These are phyloP conservation scores for Vanrija sp. DNA, from an alignment of 1,284 basidiomycete species.

Conservation along the genomic window DNA sequence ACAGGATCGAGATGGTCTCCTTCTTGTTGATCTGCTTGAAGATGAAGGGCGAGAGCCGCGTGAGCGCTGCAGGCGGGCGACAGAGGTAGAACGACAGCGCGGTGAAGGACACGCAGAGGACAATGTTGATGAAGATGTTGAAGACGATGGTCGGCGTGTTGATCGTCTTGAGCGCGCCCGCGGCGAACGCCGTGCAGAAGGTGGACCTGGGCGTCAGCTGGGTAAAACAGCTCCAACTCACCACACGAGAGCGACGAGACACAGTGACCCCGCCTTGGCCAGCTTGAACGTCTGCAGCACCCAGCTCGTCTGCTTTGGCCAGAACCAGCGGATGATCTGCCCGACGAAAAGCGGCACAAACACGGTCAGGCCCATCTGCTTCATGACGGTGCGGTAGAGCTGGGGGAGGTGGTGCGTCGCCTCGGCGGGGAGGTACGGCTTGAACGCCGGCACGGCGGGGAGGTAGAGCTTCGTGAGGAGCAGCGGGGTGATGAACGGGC, in stretches of 20 bases:
- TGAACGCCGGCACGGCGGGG: slow-evolving; percentile 8
- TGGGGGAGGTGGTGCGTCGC: slow-evolving; percentile 22
- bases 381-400: slow-evolving; percentile 33
- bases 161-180: slow-evolving; percentile 30
- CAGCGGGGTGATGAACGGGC: slow-evolving; percentile 26
- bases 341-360: slow-evolving; percentile 39
- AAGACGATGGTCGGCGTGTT: slow-evolving; percentile 33
- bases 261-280: slow-evolving; percentile 33
- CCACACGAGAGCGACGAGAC: slow-evolving; percentile 40
- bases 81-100: slow-evolving; percentile 28
- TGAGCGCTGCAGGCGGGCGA: slow-evolving; percentile 16
- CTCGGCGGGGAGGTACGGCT: slow-evolving; percentile 9
- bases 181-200: slow-evolving; percentile 42
- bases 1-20: slow-evolving; percentile 22
- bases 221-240: not conserved
- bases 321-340: slow-evolving; percentile 30
- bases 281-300: slow-evolving; percentile 17
- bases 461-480: slow-evolving; percentile 15
- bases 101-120: slow-evolving; percentile 27
- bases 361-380: slow-evolving; percentile 36
- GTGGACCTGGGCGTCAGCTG: slow-evolving; percentile 16
- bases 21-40: slow-evolving; percentile 17
- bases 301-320: slow-evolving; percentile 14
- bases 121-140: slow-evolving; percentile 28
- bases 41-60: slow-evolving; percentile 3